Evolutionary conservation across 2,329 filamentous ascomycete species (phyloP), one percentile per base, ranked within the genome.

Genomic region (Colletotrichum sansevieriae): DNA sequence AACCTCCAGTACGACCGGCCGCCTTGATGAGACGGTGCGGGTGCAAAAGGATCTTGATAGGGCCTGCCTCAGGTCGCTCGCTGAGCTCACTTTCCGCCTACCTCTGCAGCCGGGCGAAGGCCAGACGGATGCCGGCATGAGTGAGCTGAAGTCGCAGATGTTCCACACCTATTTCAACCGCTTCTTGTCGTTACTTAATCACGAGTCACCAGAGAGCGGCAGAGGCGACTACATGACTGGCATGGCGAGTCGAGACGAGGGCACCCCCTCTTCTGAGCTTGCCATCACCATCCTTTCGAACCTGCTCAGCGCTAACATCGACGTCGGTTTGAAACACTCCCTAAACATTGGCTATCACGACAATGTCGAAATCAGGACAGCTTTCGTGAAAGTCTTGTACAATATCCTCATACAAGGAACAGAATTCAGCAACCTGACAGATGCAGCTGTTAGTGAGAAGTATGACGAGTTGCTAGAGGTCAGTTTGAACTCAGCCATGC

Each of bases 401-500:
- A 92, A 92, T 74, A 91, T 92, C 61, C 78, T 92, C 15, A 85
- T 90, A n/a, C 90, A 92, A 74, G 90, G 90, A 41, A 91, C 90
- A 1, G 90, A 92, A 75, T 92, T 92, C 74, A 91, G 86, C 74
- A 90, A 89, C 63, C 76, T 92, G 35, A 90, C 89, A 1, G 90
- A 92, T 76, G 85, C 87, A 12, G 88, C 89, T 15, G 88, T 91
- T 13, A 90, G 85, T 72, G 89, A 92, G 74, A 91, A 90, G 74
- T 92, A 92, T 70, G 87, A 91, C 70, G 87, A 90, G 72, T 78
- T 92, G 20, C 79, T 92, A 55, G 84, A 90, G 75, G 86, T 87
- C 73, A 74, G 76, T 76, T 18, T 11, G 12, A 20, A 39, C 5
- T 35, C 33, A n/a, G 25, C 18, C 22, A 11, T 15, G 11, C 37